Base-by-base conservation (phyloP, 371 early-diverging fungal species). In the Chytridium lagenaria region DNA sequence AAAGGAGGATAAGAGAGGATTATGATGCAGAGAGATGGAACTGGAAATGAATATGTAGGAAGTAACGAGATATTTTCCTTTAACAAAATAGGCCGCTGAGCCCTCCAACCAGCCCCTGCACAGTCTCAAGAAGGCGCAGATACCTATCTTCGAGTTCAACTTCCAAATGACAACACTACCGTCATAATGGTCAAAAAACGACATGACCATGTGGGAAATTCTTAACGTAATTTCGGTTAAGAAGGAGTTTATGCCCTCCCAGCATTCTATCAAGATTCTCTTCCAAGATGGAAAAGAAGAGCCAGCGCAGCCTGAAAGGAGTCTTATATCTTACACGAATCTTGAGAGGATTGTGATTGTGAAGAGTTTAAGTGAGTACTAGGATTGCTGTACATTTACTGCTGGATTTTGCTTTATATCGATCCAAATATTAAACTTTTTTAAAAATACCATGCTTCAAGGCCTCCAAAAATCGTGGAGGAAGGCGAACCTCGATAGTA, bases 141-240 rank as follows among this genome's bases (percentile, higher is more conserved):
- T 39, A 69, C 44, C 30, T 77, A 70, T 52, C 74, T 83, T 16
- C 76, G 78, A 3, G 78, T 81, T n/a, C 77, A 80, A 59, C 73
- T 83, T 1, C 78, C 80, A 0, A 78, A 80, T 57, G 77, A 77
- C 40, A 76, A 67, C 68, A 80, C 80, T 1, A 78, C 84, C 7
- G 81, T 83, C 31, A 75, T 83, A 5, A 50, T 67, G 40, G 76
- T 78, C 49, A 69, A 78, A n/a, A 33, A 51, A 49, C 28, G 76
- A 75, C 59, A 81, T 75, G 81, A 74, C 77, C 10, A 76, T 83
- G 64, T 74, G 76, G 77, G 84, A 83, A 44, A 67, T 81, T 12
- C 69, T 83, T 36, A 72, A 73, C 51, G 69, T 72, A 10, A 78
- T 81, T 28, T 34, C 69, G 63, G 68, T 61, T 2, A 83, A 83